Conservation (phyloP, 352 stramenopile genomes). For the Globisporangium nunn region DNA sequence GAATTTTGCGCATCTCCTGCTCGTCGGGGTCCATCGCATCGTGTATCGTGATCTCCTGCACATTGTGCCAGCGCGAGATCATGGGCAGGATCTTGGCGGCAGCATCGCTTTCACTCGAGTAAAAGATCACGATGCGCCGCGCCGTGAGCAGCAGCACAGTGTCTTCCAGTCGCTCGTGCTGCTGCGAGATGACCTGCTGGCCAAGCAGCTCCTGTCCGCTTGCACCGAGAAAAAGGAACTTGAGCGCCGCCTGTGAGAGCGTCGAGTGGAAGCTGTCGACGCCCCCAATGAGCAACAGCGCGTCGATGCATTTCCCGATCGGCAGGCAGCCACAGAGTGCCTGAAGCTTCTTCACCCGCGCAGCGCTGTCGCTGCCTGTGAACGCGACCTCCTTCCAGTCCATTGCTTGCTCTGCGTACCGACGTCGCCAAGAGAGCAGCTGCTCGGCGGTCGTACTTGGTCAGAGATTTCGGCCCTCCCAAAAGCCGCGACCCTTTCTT, state of each 20-base stretch:
- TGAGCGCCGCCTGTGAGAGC: constrained; percentile 52
- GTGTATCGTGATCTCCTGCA: constrained; percentile 56
- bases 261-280: constrained; percentile 66
- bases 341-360: constrained; percentile 46
- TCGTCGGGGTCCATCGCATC: constrained; percentile 64
- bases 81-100: constrained; percentile 52
- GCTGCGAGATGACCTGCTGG: constrained; percentile 63
- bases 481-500: too few species aligned
- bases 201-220: constrained; percentile 68
- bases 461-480: too few species aligned
- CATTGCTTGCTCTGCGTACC: constrained; percentile 19
- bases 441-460: too few species aligned
- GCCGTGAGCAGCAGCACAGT: constrained; percentile 52
- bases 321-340: constrained; percentile 24
- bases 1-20: constrained; percentile 61
- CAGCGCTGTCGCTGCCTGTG: constrained; percentile 41
- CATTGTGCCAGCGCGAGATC: constrained; percentile 60
- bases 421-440: too few species aligned
- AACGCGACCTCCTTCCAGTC: constrained; percentile 51
- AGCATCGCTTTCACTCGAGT: constrained; percentile 58
- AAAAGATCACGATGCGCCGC: constrained; percentile 41
- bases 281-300: constrained; percentile 57
- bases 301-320: constrained; percentile 23
- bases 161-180: constrained; percentile 61
- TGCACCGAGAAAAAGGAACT: constrained; percentile 68